These are phyloP conservation scores for Rhodamnia rubescens DNA, from an alignment of 345 rosid genomes.

Conservation along the genomic window DNA sequence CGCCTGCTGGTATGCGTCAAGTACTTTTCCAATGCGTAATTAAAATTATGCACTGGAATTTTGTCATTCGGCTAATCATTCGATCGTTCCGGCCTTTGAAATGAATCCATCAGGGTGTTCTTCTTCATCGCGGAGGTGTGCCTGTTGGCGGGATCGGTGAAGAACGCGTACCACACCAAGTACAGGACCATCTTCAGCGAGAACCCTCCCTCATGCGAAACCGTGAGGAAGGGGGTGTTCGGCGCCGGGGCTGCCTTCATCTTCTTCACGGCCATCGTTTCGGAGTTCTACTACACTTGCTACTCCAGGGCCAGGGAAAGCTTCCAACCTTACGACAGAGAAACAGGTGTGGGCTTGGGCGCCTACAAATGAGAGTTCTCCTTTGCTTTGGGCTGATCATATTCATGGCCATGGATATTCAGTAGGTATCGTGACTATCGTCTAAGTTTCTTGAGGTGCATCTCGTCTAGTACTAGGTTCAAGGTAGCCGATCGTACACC, in stretches of 20 bases:
- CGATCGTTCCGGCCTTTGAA: background rate
- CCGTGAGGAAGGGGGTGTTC: conserved; percentile 80
- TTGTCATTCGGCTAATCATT: background rate
- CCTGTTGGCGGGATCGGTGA: conserved; percentile 77
- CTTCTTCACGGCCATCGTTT: conserved; percentile 62
- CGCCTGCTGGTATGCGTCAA: conserved; percentile 50
- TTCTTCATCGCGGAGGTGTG: conserved; percentile 79
- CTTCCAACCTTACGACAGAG: conserved; percentile 40
- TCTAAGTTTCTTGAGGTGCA: background rate
- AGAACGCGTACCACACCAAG: conserved; percentile 85
- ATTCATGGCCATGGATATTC: background rate
- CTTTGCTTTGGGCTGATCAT: background rate
- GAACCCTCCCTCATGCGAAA: conserved; percentile 64
- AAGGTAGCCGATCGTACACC: background rate
- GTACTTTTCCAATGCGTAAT: background rate
- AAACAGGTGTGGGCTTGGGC: conserved; percentile 45
- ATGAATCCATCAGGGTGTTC: conserved; percentile 43
- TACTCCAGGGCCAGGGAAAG: conserved; percentile 59
- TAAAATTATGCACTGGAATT: background rate
- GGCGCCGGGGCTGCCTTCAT: conserved; percentile 86
- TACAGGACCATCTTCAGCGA: conserved; percentile 57
- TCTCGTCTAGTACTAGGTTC: background rate
- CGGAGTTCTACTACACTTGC: conserved; percentile 63
- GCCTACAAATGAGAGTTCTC: conserved; percentile 32
- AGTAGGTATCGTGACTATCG: background rate